phyloP scores from a whole-genome alignment of 805 yeast genomes.

The Starmerella asiatica region DNA sequence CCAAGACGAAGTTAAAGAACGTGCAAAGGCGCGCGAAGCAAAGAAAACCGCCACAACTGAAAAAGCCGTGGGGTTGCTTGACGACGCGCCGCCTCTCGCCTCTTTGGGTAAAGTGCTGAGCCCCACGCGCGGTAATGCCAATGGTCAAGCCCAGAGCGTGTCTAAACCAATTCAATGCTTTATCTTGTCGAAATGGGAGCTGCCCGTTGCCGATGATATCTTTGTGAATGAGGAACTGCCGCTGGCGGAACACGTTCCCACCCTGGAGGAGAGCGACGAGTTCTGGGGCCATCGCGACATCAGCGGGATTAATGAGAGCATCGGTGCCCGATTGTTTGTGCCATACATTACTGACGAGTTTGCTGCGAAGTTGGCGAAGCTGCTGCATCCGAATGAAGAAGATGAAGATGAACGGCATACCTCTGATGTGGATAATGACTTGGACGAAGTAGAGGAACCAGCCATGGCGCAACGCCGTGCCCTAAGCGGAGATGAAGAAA shows the following conservation, averaged over 20 bases:
- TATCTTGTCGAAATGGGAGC: conserved; percentile 7
- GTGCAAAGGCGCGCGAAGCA: background rate
- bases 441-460: conserved; percentile 8
- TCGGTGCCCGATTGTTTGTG: conserved; percentile 16
- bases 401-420: conserved; percentile 1
- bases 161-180: conserved; percentile 1
- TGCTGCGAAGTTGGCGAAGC: conserved; percentile 13
- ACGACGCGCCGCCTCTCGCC: background rate
- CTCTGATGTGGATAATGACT: background rate
- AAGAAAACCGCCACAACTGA: too few species aligned
- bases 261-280: conserved; percentile 54
- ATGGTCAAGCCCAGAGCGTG: too few species aligned
- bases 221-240: conserved; percentile 26
- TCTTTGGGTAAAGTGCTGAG: background rate
- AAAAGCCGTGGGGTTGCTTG: background rate
- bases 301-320: conserved; percentile 39
- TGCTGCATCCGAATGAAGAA: background rate
- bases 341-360: conserved; percentile 18
- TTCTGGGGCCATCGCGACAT: conserved; percentile 60
- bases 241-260: conserved; percentile 52
- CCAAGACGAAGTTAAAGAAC: background rate
- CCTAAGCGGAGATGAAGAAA: conserved; percentile 28
- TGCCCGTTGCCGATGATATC: conserved; percentile 20
- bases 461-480: conserved; percentile 8
- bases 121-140: background rate